Percentiles rank a stretch among this genome's conserved stretches.
These are phyloP conservation scores for Gossypium gossypioides DNA, from an alignment of 441 rosid genomes.

Conservation along the genomic window DNA sequence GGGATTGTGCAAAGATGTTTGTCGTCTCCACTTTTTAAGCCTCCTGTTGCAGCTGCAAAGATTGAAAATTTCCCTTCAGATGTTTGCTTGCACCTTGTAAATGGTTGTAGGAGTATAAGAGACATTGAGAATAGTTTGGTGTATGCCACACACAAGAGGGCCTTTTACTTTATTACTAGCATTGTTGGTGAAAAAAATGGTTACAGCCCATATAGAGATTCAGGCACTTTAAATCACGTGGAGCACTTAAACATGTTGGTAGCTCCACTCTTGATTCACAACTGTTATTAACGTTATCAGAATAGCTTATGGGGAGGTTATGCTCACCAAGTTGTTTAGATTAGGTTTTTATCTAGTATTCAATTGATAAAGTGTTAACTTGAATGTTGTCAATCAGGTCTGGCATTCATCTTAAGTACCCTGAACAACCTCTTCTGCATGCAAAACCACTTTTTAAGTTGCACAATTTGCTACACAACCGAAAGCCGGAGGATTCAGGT, in stretches of 20 bases:
- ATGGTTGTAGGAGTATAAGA: slow-evolving; percentile 42
- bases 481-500: slow-evolving; percentile 60
- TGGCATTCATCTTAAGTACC: slow-evolving; percentile 51
- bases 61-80: slow-evolving; percentile 23
- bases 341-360: not conserved
- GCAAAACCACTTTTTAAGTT: slow-evolving; percentile 64
- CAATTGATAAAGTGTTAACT: not conserved
- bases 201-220: slow-evolving; percentile 35
- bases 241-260: slow-evolving; percentile 53
- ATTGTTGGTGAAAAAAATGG: slow-evolving; percentile 41
- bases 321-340: slow-evolving; percentile 9
- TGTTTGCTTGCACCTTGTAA: slow-evolving; percentile 44
- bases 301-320: slow-evolving; percentile 15
- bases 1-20: slow-evolving; percentile 52
- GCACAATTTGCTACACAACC: slow-evolving; percentile 76
- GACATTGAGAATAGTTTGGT: slow-evolving; percentile 74
- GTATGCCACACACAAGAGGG: slow-evolving; percentile 43
- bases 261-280: slow-evolving; percentile 18
- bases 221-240: slow-evolving; percentile 34
- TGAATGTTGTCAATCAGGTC: slow-evolving; percentile 41
- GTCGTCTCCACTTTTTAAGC: slow-evolving; percentile 64
- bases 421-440: slow-evolving; percentile 63
- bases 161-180: slow-evolving; percentile 50
- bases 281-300: slow-evolving; percentile 2
- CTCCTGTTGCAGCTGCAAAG: slow-evolving; percentile 28